Percentiles rank a stretch among this genome's conserved stretches.
These are phyloP conservation scores for Apiospora koreana DNA, from an alignment of 2,329 filamentous ascomycete genomes.

Conservation along the genomic window DNA sequence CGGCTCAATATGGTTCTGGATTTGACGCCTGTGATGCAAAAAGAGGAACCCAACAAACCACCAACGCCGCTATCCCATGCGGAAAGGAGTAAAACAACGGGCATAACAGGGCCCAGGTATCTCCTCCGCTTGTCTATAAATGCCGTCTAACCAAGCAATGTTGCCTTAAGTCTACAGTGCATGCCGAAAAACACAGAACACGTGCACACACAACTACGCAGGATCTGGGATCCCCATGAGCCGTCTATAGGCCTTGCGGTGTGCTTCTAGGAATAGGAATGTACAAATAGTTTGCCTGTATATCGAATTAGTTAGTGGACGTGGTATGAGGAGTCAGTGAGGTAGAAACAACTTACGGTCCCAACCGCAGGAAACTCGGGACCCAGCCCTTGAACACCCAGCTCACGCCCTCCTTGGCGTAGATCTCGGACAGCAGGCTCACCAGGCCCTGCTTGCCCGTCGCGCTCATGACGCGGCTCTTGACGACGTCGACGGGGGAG, in stretches of 20 bases:
- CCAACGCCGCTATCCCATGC: neutral
- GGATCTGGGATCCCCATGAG: conserved; percentile 44
- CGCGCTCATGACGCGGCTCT: conserved; percentile 83
- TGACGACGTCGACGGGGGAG: conserved; percentile 85
- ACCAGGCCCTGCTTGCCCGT: conserved; percentile 53
- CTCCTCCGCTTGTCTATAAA: conserved; percentile 7
- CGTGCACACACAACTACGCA: neutral
- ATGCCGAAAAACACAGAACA: neutral
- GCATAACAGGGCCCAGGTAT: conserved; percentile 1
- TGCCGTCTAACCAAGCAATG: neutral
- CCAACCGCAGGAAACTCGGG: conserved; percentile 68
- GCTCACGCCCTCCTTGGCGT: conserved; percentile 66
- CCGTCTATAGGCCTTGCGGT: conserved; percentile 74
- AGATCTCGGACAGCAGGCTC: conserved; percentile 66
- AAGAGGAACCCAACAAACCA: neutral
- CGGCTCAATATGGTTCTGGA: neutral
- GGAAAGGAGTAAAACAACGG: neutral
- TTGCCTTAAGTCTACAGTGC: neutral
- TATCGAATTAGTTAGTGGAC: neutral
- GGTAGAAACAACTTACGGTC: conserved; percentile 51
- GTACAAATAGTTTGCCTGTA: conserved; percentile 79
- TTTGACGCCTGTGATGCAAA: conserved; percentile 2
- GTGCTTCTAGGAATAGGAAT: conserved; percentile 83
- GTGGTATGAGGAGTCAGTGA: neutral
- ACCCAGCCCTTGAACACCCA: conserved; percentile 95